Conservation (phyloP, 2,329 filamentous ascomycete species). For the Periconia digitata region DNA sequence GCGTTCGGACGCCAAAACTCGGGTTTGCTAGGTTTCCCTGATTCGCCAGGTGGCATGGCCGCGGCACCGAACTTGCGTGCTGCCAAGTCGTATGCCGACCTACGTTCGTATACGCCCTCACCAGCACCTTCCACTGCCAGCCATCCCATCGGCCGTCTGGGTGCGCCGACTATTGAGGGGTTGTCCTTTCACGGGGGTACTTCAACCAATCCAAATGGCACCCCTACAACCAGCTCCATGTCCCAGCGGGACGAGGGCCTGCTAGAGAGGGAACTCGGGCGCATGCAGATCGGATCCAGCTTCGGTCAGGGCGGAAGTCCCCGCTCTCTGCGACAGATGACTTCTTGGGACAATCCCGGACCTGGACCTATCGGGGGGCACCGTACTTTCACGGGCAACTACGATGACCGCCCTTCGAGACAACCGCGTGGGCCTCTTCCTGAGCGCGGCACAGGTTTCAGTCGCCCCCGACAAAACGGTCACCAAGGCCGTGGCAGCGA, state of each 20-base stretch:
- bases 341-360: conserved; percentile 62
- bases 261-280: conserved; percentile 64
- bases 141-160: conserved; percentile 70
- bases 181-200: conserved; percentile 57
- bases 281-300: conserved; percentile 59
- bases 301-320: conserved; percentile 57
- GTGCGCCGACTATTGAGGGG: conserved; percentile 52
- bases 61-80: conserved; percentile 80
- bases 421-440: conserved; percentile 64
- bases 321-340: conserved; percentile 61
- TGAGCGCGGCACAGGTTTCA: conserved; percentile 61
- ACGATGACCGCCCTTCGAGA: conserved; percentile 61
- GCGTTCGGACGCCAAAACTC: conserved; percentile 79
- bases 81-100: conserved; percentile 94
- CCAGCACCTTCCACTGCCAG: conserved; percentile 87
- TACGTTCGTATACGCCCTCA: conserved; percentile 93
- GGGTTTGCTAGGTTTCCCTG: conserved; percentile 76
- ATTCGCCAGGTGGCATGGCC: conserved; percentile 68
- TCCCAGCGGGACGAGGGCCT: conserved; percentile 59
- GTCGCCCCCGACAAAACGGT: conserved; percentile 60
- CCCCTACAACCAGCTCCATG: conserved; percentile 57
- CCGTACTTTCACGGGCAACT: conserved; percentile 62
- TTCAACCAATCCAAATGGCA: conserved; percentile 67
- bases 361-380: conserved; percentile 67
- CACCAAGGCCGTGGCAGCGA: conserved; percentile 65